Evolutionary conservation across 768 basidiomycete genomes (phyloP), one percentile per base, ranked within the genome.

Genomic region (Clathrus columnatus): DNA sequence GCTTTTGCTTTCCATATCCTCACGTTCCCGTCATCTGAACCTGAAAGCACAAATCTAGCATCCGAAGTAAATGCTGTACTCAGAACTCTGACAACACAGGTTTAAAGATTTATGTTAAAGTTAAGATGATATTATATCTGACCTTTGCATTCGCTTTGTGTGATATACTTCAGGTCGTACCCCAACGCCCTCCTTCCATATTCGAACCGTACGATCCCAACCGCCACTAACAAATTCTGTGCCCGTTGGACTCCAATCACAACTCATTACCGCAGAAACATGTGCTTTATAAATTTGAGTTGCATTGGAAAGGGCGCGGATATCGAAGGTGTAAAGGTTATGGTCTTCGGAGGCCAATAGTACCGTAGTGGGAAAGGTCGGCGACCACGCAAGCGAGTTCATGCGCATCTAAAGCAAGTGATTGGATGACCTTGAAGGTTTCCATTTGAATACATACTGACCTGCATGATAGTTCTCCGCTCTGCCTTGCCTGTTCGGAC

Each of bases 141-240:
- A 91, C 90, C 93, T 81, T 69, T 98, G 96, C 96, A 99, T 99
- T 45, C 96, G 88, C 72, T 98, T 98, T 16, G 93, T 95, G 68
- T 98, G 95, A 65, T 98, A 99, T 6, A 93, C 85, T 67, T 98
- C 95, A 16, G 87, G 81, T 6, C 78, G 76, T 27, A 81, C 81
- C 0, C 94, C 93, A 42, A 77, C 80, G 24, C 87, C 90, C 61
- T 91, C 84, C 61, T 84, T 84, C 95, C 95, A 99, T 68, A 98
- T 80, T 57, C 94, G 75, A 45, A 97, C 77, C 1, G 94, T 97
- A 45, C 94, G 80, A 68, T 99, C 96, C 85, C 95, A 98, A 2
- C 91, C 88, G 10, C 96, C 96, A 59, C 88, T 91, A 24, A 97
- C 94, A 67, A 98, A 96, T 64, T 93, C 94, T 29, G 85, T 75